phyloP scores from a whole-genome alignment of 1,284 basidiomycete genomes.

The Boletus smithii region DNA sequence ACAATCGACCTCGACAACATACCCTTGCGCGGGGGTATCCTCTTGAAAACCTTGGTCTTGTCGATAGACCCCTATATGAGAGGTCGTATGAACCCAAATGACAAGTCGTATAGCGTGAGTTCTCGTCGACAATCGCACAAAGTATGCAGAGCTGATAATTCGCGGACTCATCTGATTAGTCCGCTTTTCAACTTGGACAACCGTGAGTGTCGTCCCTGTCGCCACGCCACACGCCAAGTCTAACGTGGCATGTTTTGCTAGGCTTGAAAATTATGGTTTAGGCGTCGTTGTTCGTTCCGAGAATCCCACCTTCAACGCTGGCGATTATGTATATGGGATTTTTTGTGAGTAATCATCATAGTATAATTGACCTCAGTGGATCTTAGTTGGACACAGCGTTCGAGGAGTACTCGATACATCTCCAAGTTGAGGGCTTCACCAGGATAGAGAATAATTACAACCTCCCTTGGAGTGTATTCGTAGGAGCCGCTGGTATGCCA shows the following conservation, averaged over 20 bases:
- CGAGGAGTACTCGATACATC: conserved; percentile 26
- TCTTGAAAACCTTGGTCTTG: conserved; percentile 38
- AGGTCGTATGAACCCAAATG: conserved; percentile 28
- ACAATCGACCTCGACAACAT: conserved; percentile 41
- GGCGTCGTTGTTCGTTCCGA: conserved; percentile 33
- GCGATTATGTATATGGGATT: conserved; percentile 17
- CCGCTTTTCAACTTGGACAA: conserved; percentile 15
- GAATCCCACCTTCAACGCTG: conserved; percentile 21
- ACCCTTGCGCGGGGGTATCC: conserved; percentile 38
- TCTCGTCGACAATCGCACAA: too few relatives aligned
- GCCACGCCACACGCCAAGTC: background rate
- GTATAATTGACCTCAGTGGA: background rate
- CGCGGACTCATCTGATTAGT: too few relatives aligned
- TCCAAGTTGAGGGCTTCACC: conserved; percentile 12
- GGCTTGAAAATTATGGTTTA: conserved; percentile 5
- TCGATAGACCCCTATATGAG: conserved; percentile 34
- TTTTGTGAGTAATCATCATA: too few relatives aligned
- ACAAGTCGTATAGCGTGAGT: conserved; percentile 15
- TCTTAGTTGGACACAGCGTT: conserved; percentile 6
- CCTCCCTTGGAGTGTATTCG: conserved; percentile 19
- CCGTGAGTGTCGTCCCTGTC: conserved; percentile 7
- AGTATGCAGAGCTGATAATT: too few relatives aligned
- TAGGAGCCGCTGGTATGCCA: conserved; percentile 24
- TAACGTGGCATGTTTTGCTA: background rate
- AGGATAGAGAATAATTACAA: conserved; percentile 19